A percentile compares a stretch with the other conserved stretches of the same genome.
Evolutionary conservation across 768 basidiomycete species (phyloP).

Genomic region (Russula lepida): DNA sequence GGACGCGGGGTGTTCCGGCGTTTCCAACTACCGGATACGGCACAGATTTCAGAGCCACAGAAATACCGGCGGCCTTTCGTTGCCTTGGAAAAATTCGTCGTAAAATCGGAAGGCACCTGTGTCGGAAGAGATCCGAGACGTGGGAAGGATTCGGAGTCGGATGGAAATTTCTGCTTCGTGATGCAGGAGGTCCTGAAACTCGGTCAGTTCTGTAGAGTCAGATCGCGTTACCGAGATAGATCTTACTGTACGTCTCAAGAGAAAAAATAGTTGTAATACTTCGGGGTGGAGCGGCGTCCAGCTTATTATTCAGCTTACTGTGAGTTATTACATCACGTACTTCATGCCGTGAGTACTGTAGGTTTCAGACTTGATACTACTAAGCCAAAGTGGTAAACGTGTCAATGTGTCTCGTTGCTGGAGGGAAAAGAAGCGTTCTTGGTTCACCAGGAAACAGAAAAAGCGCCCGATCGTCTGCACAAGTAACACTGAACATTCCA

Average conservation of each 20-base stretch:
- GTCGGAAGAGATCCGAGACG: background rate
- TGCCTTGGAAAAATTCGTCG: background rate
- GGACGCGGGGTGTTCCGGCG: background rate
- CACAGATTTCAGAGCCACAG: background rate
- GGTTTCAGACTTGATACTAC: background rate
- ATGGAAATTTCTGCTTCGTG: background rate
- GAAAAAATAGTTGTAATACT: background rate
- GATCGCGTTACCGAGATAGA: background rate
- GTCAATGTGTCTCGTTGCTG: background rate
- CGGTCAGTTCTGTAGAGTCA: background rate
- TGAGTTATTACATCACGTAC: background rate
- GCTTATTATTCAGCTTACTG: background rate
- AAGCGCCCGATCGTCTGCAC: background rate
- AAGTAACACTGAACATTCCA: too few species aligned
- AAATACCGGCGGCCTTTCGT: background rate
- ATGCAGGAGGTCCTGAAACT: background rate
- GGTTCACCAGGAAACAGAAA: background rate
- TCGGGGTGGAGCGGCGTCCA: background rate
- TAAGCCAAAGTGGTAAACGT: background rate
- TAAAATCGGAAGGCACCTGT: background rate
- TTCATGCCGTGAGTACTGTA: background rate
- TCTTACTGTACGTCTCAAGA: background rate
- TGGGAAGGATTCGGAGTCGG: too few species aligned
- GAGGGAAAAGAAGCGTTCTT: background rate
- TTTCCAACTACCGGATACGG: too few species aligned